phyloP scores from a whole-genome alignment of 495 filamentous ascomycete genomes.

The Aspergillus bertholletiae region DNA sequence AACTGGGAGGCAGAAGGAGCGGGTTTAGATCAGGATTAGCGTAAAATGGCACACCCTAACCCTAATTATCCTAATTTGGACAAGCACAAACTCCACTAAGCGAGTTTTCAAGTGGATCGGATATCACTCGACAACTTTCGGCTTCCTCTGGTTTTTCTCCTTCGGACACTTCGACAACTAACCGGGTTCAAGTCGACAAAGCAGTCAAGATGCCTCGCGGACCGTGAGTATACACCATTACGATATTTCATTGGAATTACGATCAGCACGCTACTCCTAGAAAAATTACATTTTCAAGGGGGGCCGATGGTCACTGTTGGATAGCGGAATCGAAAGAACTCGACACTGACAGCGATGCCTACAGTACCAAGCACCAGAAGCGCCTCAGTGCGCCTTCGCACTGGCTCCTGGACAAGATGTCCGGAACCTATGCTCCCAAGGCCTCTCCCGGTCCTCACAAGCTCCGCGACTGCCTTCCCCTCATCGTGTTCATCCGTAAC shows the following conservation, averaged over 20 bases:
- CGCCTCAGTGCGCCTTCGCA: constrained; percentile 96
- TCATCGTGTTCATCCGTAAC: constrained; percentile 99
- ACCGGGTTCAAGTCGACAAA: constrained; percentile 42
- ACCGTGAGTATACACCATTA: constrained; percentile 53
- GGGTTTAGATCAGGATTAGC: constrained; percentile 22
- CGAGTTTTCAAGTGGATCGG: constrained; percentile 29
- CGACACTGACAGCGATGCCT: constrained; percentile 31
- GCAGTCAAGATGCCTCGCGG: constrained; percentile 61
- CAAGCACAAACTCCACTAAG: constrained; percentile 33
- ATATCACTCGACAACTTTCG: constrained; percentile 17
- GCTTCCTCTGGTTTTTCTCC: constrained; percentile 16
- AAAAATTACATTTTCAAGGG: neutral
- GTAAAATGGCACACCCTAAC: constrained; percentile 22
- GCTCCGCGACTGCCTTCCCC: constrained; percentile 95
- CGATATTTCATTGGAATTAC: neutral
- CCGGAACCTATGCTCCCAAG: constrained; percentile 94
- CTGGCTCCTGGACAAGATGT: constrained; percentile 99
- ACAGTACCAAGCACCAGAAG: constrained; percentile 99
- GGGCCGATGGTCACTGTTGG: neutral
- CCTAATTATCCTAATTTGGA: constrained; percentile 12
- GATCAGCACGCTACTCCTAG: neutral
- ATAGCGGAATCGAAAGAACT: constrained; percentile 3
- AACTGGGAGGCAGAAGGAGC: too few relatives aligned
- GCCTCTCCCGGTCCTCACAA: constrained; percentile 98
- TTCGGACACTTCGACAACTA: constrained; percentile 41